Base-by-base conservation (phyloP, 2,329 filamentous ascomycete genomes). In the Nothophoma quercina region DNA sequence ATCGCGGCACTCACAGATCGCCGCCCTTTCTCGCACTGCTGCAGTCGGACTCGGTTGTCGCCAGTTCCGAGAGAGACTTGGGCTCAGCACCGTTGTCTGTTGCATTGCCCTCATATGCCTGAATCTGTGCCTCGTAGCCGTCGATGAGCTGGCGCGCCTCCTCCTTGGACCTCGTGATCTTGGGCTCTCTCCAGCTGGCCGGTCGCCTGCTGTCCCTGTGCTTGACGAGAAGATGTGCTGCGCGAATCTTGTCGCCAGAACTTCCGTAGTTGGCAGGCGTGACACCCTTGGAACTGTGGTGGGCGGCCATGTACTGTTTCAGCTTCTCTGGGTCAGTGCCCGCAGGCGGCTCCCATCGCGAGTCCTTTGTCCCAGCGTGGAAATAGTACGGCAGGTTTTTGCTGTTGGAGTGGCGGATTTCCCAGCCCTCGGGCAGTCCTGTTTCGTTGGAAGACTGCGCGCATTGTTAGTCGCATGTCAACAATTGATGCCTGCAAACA, bases 331-430 rank as follows among this genome's bases (percentile, higher is more conserved):
- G 90, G 78, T 99, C 91, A 65, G 93, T 95, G 60, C 88, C 90
- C 35, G 85, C 75, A 7, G 95, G 95, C 3, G 95, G 93, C 73
- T 98, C 95, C 95, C 95, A 99, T 78, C 91, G 86, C 59, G 95
- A 98, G 73, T 91, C 87, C 75, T 93, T 93, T 59, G 91, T 90
- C 64, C 78, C 79, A 36, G 88, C 81, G 78, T 97, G 96, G 88
- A 97, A 98, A 82, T 98, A 99, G 83, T 99, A 99, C 29, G 95
- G 95, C 28, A 98, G 88, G 79, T 96, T 96, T 82, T 97, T 98
- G 77, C 91, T 96, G 81, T 97, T 96, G 76, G 91, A 96, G 80
- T 96, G 91, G 75, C 95, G 91, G 72, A 99, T 91, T 80, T 98
- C 95, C 93, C 93, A 97, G 75, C 87, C 86, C 41, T 86, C 76